A percentile compares a stretch with the other conserved stretches of the same genome.
These are phyloP conservation scores for Trypanosoma platydactyli DNA, from an alignment of 208 protist species.

Conservation along the genomic window DNA sequence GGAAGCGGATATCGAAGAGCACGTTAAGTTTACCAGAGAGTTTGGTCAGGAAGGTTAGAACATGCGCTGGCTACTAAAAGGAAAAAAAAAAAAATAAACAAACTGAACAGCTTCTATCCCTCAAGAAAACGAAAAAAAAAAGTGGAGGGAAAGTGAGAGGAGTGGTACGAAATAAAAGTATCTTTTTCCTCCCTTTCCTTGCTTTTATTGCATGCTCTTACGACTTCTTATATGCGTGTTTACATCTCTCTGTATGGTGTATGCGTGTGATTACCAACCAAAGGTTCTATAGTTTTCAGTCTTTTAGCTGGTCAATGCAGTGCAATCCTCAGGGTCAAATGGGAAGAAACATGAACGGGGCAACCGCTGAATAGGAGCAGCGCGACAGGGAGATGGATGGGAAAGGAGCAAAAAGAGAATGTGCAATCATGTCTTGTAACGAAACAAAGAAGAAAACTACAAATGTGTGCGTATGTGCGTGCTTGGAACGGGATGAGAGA, in stretches of 20 bases:
- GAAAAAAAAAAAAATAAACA: conserved; percentile 4
- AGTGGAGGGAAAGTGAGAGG: conserved; percentile 1
- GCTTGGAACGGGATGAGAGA: no score
- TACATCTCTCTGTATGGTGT: no score
- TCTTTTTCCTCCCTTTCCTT: not conserved
- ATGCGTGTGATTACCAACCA: no score
- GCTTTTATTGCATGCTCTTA: not conserved
- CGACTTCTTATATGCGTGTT: not conserved
- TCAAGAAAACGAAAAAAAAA: conserved; percentile 1
- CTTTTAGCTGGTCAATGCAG: no score
- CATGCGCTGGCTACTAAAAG: not conserved
- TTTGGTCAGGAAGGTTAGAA: conserved; percentile 96
- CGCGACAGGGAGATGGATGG: not conserved
- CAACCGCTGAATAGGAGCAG: no score
- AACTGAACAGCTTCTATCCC: no score
- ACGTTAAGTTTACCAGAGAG: conserved; percentile 95
- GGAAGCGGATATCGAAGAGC: conserved; percentile 87
- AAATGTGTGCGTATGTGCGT: no score
- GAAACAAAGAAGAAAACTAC: no score
- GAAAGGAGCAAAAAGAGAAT: not conserved
- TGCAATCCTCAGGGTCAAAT: no score
- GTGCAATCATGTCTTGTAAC: not conserved
- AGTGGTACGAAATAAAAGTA: not conserved
- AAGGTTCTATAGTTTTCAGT: no score
- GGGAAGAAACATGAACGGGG: no score